Evolutionary conservation across 108 stramenopile genomes (phyloP), one percentile per base, ranked within the genome.

Genomic region (Mayamaea pseudoterrestris): DNA sequence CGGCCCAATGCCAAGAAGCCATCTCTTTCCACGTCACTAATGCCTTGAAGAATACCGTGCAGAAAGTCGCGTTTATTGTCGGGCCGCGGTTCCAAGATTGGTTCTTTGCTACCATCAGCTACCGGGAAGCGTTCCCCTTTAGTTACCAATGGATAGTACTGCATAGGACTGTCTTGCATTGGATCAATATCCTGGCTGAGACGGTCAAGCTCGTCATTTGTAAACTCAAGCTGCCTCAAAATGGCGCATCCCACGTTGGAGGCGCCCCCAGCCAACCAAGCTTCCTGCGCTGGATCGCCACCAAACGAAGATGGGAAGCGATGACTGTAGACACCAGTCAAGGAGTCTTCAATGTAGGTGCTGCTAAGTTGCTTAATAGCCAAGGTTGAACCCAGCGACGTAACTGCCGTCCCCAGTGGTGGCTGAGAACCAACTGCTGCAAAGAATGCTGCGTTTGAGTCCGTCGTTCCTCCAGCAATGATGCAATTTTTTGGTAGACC

Each of bases 231-330:
- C 50, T 78, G 53, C 12, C 91, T 78, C n/a, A 93, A 63, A 2
- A 89, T 55, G 14, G 78, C 80, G 49, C 94, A 95, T 2, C 94
- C 94, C 5, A 87, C 88, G 43, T 93, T 93, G 55, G 80, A 82
- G 12, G 94, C 94, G 1, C 94, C 94, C 6, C 94, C 94, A 12
- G 88, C 86, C 17, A 95, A 59, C 94, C 94, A 95, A 5, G 66
- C 73, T 36, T 74, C 76, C n/a, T 58, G 61, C 8, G 57, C 42
- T 3, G 47, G 29, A 12, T 60, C 47, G n/a, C 58, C 44, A 1
- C 0, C 47, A 27, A 47, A 20, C 21, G 58, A 58, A 28, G 61
- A 55, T 14, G 90, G 89, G 27, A 92, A 77, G 21, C 94, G 79
- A 57, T 95, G 94, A 53, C 80, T 84, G 64, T 95, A 95, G 3